phyloP scores from a whole-genome alignment of 2,329 filamentous ascomycete species.

The Sclerotinia trifoliorum region DNA sequence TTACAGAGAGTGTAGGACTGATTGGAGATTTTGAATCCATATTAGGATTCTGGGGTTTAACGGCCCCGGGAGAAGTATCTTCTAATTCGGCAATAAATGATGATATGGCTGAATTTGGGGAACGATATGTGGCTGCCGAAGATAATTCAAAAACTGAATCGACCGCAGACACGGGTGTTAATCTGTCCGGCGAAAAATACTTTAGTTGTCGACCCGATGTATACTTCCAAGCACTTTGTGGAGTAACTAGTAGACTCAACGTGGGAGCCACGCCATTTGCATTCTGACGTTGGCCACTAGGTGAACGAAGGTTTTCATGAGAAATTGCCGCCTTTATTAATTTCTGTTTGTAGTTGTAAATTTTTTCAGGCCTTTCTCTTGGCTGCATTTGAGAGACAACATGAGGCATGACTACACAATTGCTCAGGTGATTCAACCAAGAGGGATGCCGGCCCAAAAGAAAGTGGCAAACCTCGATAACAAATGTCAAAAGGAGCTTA shows the following conservation, averaged over 20 bases:
- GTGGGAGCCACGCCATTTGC: slow-evolving; percentile 13
- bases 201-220: slow-evolving; percentile 25
- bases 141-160: slow-evolving; percentile 35
- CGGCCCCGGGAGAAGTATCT: slow-evolving; percentile 31
- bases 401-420: slow-evolving; percentile 16
- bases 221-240: slow-evolving; percentile 29
- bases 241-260: slow-evolving; percentile 27
- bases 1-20: slow-evolving; percentile 20
- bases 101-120: slow-evolving; percentile 28
- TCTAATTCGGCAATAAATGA: slow-evolving; percentile 34
- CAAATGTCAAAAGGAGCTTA: not conserved
- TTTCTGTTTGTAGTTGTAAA: not conserved
- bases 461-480: not conserved
- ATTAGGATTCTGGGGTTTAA: not conserved
- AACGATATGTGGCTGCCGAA: slow-evolving; percentile 21
- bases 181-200: slow-evolving; percentile 28
- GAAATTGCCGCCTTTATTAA: not conserved
- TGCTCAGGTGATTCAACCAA: not conserved
- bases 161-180: slow-evolving; percentile 31
- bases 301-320: not conserved
- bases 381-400: slow-evolving; percentile 18
- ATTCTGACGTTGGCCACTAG: slow-evolving; percentile 5
- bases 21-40: slow-evolving; percentile 11
- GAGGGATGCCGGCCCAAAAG: too few relatives aligned
- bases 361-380: slow-evolving; percentile 7